Base-by-base conservation (phyloP, 345 rosid genomes). In the Corchorus olitorius region DNA sequence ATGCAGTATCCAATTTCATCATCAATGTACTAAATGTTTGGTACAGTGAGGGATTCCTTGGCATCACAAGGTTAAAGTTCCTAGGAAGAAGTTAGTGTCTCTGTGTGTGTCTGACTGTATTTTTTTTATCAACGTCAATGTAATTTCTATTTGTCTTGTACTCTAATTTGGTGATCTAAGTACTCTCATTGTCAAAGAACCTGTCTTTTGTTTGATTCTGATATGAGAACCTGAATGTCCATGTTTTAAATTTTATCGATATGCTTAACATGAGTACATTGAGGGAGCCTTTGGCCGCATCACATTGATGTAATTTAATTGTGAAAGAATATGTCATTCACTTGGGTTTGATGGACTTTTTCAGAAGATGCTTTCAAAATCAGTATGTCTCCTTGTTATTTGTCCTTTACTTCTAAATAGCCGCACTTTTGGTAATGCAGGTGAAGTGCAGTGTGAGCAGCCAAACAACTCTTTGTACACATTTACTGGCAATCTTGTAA, bases 381-480 rank as follows among this genome's bases (percentile, higher is more conserved):
- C 45, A 6, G n/a, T 53, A 71, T 69, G 49, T 58, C 75, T 56
- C 67, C 46, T 81, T 69, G 20, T 19, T 41, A 22, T 45, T 58
- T 60, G 1, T 58, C 20, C 4, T 50, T 8, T 49, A 34, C 4
- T 50, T 75, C 53, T 75, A 41, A 68, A 54, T 73, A 52, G 35
- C 60, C 58, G 27, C 79, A 34, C 62, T 77, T 81, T 77, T 77
- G 63, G 83, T 69, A 72, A 72, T 87, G 82, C 88, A 97, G 99
- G 98, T 84, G 97, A 94, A 90, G 87, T 97, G 83, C 98, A 97
- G 86, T 97, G 98, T 79, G 99, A 97, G 88, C 97, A 97, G 73
- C 99, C 99, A 3, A 97, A 97, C 81, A 97, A 94, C 84, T 97
- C 99, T 19, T 83, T 97, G 83, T 97, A 97, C 88, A 97, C 98